Conservation (phyloP, 2,329 filamentous ascomycete species). For the Meredithiella fracta region DNA sequence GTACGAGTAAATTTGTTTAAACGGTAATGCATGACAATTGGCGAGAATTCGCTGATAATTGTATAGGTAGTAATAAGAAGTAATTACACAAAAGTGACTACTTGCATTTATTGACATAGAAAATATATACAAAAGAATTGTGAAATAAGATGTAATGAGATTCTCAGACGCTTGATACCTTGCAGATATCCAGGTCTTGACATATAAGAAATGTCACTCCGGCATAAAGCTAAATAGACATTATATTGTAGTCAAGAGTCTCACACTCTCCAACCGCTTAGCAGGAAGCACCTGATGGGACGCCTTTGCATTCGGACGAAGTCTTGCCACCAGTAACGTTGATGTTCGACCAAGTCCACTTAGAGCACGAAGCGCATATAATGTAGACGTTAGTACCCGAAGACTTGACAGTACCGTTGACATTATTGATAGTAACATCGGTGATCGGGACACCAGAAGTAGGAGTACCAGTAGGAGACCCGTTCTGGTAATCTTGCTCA, state of each 20-base stretch:
- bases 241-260: too few species aligned
- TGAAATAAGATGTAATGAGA: too few species aligned
- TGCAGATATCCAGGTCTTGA: too few species aligned
- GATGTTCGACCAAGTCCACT: constrained; percentile 36
- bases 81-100: not conserved
- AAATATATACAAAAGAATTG: not conserved
- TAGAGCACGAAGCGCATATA: constrained; percentile 33
- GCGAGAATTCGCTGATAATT: too few species aligned
- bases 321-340: constrained; percentile 34
- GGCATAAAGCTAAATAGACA: too few species aligned
- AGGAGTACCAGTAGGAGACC: constrained; percentile 28
- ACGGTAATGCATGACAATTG: too few species aligned
- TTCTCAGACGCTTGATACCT: too few species aligned
- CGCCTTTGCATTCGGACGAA: constrained; percentile 18
- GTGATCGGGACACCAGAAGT: constrained; percentile 38
- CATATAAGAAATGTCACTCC: too few species aligned
- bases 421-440: constrained; percentile 26
- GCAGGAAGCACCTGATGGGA: constrained; percentile 16
- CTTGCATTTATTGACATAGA: not conserved
- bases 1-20: too few species aligned
- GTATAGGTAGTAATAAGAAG: not conserved
- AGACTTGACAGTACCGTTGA: constrained; percentile 27
- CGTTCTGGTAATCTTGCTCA: constrained; percentile 32
- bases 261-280: constrained; percentile 5
- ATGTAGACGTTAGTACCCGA: constrained; percentile 32